Base-by-base conservation (phyloP, 2,329 filamentous ascomycete species). In the Cryphonectria carpinicola region DNA sequence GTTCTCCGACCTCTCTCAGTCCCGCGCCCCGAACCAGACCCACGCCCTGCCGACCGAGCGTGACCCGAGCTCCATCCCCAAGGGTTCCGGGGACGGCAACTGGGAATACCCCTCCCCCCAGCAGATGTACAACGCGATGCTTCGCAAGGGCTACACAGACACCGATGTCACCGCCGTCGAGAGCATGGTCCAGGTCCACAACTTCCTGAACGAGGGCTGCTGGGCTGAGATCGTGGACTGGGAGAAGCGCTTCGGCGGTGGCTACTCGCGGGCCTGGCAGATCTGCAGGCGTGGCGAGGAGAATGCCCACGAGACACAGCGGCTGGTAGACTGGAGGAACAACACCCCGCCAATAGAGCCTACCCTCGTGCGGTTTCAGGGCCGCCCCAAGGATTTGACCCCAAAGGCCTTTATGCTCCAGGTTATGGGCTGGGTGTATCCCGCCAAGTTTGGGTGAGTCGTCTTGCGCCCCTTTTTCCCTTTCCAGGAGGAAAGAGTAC, bases 101-200 rank as follows among this genome's bases (percentile, higher is more conserved):
- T 99, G 96, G 96, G 96, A 98, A 81, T 99, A 99, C 79, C 96
- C 96, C 0, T 98, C 94, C 0, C 95, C 96, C 0, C 96, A 99
- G 83, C 96, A 99, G 82, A 99, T 99, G 96, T 99, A 98, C 86
- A 98, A 99, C 78, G 96, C 96, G 10, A 92, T 99, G 82, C 84
- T 98, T 73, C 92, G 96, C 74, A 99, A 99, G 82, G 96, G 96
- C 71, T 96, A 98, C 82, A 94, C 92, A 0, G 95, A 98, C 79
- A 98, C 96, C 0, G 95, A 97, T 69, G 89, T 94, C 68, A 96
- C 95, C 28, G 94, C 95, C 4, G 95, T 99, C 19, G 95, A 98
- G 82, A 91, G 92, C 78, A 99, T 99, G 96, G 96, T 99, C 7
- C 92, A 94, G 0, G 94, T 98, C 14, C 96, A 99, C 85, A 99